phyloP scores from a whole-genome alignment of 1,139 yeast species.

The Nakaseomyces kungkrabaensis region DNA sequence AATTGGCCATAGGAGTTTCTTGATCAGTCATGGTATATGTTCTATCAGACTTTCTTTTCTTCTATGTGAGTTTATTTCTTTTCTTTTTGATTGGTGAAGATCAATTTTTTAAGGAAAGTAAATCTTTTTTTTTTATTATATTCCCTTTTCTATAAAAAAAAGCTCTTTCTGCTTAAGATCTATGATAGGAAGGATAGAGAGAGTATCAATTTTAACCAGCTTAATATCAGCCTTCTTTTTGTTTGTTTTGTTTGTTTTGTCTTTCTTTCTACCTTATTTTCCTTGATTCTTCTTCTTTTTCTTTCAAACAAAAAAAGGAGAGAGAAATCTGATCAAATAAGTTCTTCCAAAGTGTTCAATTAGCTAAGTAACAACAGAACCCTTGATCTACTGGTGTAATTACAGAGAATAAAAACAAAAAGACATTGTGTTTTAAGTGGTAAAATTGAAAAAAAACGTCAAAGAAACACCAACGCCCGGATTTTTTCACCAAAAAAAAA shows the following conservation, averaged over 20 bases:
- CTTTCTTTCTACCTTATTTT: not conserved
- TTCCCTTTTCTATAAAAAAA: no score
- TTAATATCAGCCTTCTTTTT: no score
- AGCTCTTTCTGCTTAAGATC: no score
- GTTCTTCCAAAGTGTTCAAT: not conserved
- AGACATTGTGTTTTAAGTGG: not conserved
- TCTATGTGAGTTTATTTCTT: not conserved
- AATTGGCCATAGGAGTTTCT: not conserved
- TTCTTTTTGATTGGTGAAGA: no score
- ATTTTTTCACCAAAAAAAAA: no score
- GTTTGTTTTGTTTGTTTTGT: no score
- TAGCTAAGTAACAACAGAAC: not conserved
- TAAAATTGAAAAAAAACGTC: no score
- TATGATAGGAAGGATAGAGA: no score
- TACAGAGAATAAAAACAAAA: not conserved
- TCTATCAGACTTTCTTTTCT: not conserved
- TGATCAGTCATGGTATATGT: not conserved
- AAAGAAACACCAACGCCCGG: no score
- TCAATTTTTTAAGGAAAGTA: no score
- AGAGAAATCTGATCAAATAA: not conserved
- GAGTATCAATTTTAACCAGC: no score
- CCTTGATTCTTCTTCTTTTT: not conserved
- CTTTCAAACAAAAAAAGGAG: not conserved
- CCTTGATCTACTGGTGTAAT: not conserved
- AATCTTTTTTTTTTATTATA: no score